Base-by-base conservation (phyloP, 371 early-diverging fungal genomes). In the Pancytospora epiphaga region DNA sequence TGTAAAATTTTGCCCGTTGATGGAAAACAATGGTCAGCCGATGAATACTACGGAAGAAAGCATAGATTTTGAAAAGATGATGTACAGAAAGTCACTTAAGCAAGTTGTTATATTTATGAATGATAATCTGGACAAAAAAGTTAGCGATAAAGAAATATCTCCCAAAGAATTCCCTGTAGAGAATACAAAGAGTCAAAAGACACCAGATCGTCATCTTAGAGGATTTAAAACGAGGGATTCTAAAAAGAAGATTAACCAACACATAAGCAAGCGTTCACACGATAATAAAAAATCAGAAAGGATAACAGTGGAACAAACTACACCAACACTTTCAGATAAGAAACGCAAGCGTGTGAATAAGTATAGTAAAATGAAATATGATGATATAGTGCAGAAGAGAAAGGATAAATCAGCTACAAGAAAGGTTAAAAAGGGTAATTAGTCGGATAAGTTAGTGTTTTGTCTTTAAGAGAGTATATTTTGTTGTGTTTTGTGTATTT, bases 21-120 rank as follows among this genome's bases (percentile, higher is more conserved):
- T 22, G 29, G 27, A 22, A 18, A 52, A 22, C 54, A 19, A 27
- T 9, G 18, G 22, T 9, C 9, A 6, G 27, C 27, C 27, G 29
- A 12, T 18, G 12, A 22, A 12, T 52, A 60, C 9, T 12, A 12
- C 9, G n/a, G 37, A 9, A 4, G 18, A 60, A 60, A 60, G 60
- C 18, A 3, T 18, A 30, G 32, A 56, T 4, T n/a, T 40, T 40
- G 43, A 40, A n/a, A n/a, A 40, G n/a, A 40, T 40, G n/a, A n/a
- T 12, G n/a, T 12, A 40, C 12, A 40, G 43, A 39, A 19, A 62
- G 47, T 50, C 32, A 22, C 6, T 52, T 9, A 50, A 30, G 50
- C 43, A 50, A 52, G 30, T 50, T 3, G 65, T 52, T 2, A 22
- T 4, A 9, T 64, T 51, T 51, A 32, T 64, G 27, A 64, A 64